Evolutionary conservation across 1,284 basidiomycete genomes (phyloP), one percentile per base, ranked within the genome.

Genomic region (Ustanciosporium gigantosporum): DNA sequence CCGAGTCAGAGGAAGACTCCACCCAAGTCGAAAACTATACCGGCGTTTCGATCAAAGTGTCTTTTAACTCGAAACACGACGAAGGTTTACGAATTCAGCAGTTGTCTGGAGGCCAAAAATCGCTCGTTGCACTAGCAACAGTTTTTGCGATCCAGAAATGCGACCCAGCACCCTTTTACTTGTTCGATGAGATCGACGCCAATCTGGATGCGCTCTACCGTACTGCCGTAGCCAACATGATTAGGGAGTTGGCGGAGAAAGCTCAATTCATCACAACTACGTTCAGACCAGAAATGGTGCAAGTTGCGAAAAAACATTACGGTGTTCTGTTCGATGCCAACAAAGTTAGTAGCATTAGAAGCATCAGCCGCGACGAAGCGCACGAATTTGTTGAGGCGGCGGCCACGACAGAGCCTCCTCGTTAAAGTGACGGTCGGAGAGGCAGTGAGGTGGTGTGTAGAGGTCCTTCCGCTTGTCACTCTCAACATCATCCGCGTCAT

Each of bases 141-240:
- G 93, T 99, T 16, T 98, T 98, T 75, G 92, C 94, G 7, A 98
- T 98, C 69, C 95, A 99, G 79, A 96, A 95, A 79, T 97, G 93
- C 78, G 95, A 99, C 75, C 95, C 95, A 1, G 95, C 95, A 0
- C 95, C 95, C 0, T 99, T 99, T 82, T 98, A 98, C 79, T 83
- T 99, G n/a, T 98, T 98, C 76, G 95, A 99, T 78, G 95, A 99
- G 83, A 97, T 97, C 74, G 94, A 98, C 72, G 94, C 94, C 41
- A 97, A 97, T 72, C 83, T 99, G 42, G 95, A 99, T 72, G 91
- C 94, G 5, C 91, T 97, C 81, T 96, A 97, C 66, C 88, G 94
- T 32, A 96, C 93, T 2, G 91, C 94, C 3, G 94, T 98, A 20
- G 92, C 94, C 23, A 84, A 88, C 79, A 97, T 98, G 93, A 97